Conservation (phyloP, 2,329 filamentous ascomycete species). For the Xylariomycetidae sp. region DNA sequence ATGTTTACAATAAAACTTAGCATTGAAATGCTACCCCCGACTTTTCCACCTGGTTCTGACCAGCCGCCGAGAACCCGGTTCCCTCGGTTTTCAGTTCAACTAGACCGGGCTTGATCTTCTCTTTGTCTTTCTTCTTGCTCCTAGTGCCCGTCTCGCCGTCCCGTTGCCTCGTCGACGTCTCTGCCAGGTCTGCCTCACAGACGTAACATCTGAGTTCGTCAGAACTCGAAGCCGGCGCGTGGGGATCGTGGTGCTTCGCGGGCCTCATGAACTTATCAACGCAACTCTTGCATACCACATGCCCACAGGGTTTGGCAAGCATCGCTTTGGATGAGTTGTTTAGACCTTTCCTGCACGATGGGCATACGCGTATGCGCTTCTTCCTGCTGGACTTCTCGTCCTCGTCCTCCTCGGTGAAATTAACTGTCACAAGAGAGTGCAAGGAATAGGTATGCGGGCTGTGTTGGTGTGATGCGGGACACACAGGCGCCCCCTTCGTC, state of each 20-base stretch:
- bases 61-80: conserved; percentile 88
- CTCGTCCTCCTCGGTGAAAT: conserved; percentile 69
- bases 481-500: conserved; percentile 65
- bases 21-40: conserved; percentile 79
- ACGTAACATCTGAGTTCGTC: conserved; percentile 71
- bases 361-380: conserved; percentile 55
- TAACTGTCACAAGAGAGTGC: conserved; percentile 69
- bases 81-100: conserved; percentile 81
- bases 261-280: conserved; percentile 77
- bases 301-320: conserved; percentile 82
- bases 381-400: conserved; percentile 35
- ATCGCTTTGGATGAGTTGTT: conserved; percentile 79
- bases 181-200: conserved; percentile 69
- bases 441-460: conserved; percentile 71
- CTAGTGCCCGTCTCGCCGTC: conserved; percentile 38
- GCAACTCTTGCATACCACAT: conserved; percentile 84
- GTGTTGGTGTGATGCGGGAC: conserved; percentile 66
- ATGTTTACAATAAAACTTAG: no score
- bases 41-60: conserved; percentile 74
- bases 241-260: conserved; percentile 49
- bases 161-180: conserved; percentile 28
- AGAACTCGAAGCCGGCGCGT: conserved; percentile 27
- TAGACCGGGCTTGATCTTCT: conserved; percentile 63
- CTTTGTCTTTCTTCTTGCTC: conserved; percentile 39
- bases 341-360: conserved; percentile 77